Percentiles rank a stretch among this genome's conserved stretches.
phyloP scores from a whole-genome alignment of 495 filamentous ascomycete species.

The Penicillium daleae region DNA sequence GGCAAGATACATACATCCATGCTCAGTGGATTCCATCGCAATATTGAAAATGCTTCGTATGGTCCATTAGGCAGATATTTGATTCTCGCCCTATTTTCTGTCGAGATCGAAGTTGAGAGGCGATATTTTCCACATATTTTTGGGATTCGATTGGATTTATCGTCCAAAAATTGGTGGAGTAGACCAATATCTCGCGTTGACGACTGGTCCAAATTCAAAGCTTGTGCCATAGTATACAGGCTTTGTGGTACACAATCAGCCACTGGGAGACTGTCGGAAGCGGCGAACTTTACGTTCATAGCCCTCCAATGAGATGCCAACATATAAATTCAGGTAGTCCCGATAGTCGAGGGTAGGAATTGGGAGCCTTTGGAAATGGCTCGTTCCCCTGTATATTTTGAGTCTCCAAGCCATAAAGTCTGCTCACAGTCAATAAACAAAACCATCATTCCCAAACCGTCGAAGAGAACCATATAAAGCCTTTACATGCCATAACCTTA shows the following conservation, averaged over 20 bases:
- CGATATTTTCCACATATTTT: neutral
- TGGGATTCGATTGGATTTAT: neutral
- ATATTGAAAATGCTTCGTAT: too few species aligned
- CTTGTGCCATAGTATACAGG: neutral
- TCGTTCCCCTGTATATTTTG: neutral
- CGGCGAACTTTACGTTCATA: neutral
- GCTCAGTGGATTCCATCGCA: too few species aligned
- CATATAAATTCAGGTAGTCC: neutral
- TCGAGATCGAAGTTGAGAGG: too few species aligned
- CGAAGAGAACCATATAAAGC: neutral
- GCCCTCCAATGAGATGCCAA: neutral
- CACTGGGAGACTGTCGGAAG: slow-evolving; percentile 25
- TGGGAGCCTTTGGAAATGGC: neutral
- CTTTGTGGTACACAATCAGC: slow-evolving; percentile 22
- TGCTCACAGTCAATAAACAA: neutral
- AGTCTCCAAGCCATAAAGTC: neutral
- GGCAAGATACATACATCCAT: neutral
- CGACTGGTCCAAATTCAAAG: slow-evolving; percentile 15
- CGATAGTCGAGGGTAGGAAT: neutral
- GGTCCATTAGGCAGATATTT: too few species aligned
- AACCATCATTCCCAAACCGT: too few species aligned
- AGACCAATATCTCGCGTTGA: neutral
- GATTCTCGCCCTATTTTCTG: too few species aligned
- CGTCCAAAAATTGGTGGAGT: neutral
- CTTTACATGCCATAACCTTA: too few species aligned